Conservation (phyloP, 1,284 basidiomycete genomes). For the Sporisorium reilianum region DNA sequence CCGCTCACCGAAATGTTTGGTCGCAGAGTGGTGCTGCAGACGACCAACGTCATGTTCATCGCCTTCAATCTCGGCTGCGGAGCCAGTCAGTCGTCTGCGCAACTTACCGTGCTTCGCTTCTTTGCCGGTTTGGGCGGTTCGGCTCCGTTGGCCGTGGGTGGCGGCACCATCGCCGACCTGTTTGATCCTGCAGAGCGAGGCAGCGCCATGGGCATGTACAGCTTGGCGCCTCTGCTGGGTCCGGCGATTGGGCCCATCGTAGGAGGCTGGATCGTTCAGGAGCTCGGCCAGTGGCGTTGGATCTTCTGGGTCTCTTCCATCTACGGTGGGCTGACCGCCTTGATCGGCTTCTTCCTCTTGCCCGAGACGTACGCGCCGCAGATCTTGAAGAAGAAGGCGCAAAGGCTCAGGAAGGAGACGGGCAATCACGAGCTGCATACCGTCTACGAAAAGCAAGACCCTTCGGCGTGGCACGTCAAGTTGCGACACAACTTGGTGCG, state of each 20-base stretch:
- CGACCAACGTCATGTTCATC: conserved; percentile 58
- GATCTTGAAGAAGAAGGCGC: conserved; percentile 63
- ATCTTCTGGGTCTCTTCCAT: conserved; percentile 56
- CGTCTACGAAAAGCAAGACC: conserved; percentile 53
- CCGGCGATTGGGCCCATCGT: conserved; percentile 54
- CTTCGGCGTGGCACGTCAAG: conserved; percentile 65
- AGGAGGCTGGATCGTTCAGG: conserved; percentile 54
- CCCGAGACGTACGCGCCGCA: conserved; percentile 69
- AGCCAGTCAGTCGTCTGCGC: conserved; percentile 36
- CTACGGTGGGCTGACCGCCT: conserved; percentile 50
- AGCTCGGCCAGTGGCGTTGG: conserved; percentile 46
- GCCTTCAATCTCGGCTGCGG: conserved; percentile 64
- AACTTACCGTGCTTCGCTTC: conserved; percentile 75
- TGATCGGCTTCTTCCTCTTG: conserved; percentile 53
- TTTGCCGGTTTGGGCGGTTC: conserved; percentile 76
- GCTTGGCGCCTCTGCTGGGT: conserved; percentile 71
- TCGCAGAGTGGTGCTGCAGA: conserved; percentile 54
- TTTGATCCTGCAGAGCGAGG: conserved; percentile 79
- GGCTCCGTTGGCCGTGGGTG: conserved; percentile 72
- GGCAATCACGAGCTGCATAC: conserved; percentile 59
- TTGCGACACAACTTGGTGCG: conserved; percentile 70
- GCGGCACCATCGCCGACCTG: conserved; percentile 74
- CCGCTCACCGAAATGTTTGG: conserved; percentile 75
- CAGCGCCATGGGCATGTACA: conserved; percentile 78
- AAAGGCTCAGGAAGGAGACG: conserved; percentile 72